A percentile compares a stretch with the other conserved stretches of the same genome.
Conservation (phyloP, 805 yeast species). For the Lipomyces anomalus region DNA sequence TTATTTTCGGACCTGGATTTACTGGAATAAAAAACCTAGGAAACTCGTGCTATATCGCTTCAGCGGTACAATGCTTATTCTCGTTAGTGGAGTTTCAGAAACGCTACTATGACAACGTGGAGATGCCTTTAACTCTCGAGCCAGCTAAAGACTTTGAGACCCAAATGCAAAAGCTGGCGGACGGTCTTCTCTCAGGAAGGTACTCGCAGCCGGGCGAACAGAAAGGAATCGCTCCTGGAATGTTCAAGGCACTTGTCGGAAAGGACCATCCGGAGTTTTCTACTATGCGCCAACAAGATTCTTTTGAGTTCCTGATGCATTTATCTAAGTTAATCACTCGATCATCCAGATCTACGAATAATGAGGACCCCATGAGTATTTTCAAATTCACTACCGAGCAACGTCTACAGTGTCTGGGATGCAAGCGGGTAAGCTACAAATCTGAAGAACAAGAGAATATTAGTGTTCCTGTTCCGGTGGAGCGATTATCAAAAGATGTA, state of each 20-base stretch:
- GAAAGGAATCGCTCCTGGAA: conserved; percentile 67
- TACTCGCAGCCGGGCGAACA: conserved; percentile 63
- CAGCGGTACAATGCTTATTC: conserved; percentile 70
- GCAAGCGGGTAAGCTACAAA: conserved; percentile 56
- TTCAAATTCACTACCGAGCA: conserved; percentile 64
- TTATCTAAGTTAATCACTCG: conserved; percentile 50
- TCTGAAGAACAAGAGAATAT: conserved; percentile 56
- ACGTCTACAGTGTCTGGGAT: conserved; percentile 52
- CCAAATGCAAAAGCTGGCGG: conserved; percentile 72
- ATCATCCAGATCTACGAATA: conserved; percentile 12
- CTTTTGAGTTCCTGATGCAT: conserved; percentile 78
- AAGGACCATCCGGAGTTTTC: conserved; percentile 73
- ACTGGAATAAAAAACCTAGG: conserved; percentile 90
- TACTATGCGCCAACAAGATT: conserved; percentile 90
- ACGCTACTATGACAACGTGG: conserved; percentile 23
- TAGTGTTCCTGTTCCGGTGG: conserved; percentile 50
- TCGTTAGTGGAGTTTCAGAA: conserved; percentile 34
- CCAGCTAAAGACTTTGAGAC: conserved; percentile 64
- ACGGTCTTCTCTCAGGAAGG: conserved; percentile 70
- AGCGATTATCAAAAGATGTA: conserved; percentile 27
- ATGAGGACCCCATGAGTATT: conserved; percentile 43
- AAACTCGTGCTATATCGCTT: conserved; percentile 84
- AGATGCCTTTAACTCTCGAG: conserved; percentile 32
- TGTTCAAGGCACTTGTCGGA: conserved; percentile 74
- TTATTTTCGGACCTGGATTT: conserved; percentile 67